Conservation (phyloP, 2,329 filamentous ascomycete genomes). For the Microcera coccophila region DNA sequence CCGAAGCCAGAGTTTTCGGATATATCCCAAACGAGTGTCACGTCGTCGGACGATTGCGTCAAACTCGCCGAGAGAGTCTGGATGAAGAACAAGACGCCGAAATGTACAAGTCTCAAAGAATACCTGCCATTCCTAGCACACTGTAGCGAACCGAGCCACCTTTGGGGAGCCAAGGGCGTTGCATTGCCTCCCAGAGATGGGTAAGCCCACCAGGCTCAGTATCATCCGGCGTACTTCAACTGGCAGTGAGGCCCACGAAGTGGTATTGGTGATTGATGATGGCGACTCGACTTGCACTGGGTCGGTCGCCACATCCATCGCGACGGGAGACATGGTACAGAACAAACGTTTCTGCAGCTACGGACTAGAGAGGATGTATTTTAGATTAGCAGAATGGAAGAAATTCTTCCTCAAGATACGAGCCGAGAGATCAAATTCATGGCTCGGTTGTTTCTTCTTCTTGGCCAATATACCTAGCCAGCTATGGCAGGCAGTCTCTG, state of each 20-base stretch:
- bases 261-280: slow-evolving; percentile 4
- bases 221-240: slow-evolving; percentile 8
- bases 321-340: slow-evolving; percentile 4
- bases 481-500: no score
- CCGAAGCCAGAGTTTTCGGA: slow-evolving; percentile 14
- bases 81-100: slow-evolving; percentile 13
- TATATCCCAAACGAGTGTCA: slow-evolving; percentile 13
- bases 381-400: slow-evolving; percentile 5
- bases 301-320: slow-evolving; percentile 5
- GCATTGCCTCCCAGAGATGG: slow-evolving; percentile 5
- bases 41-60: slow-evolving; percentile 6
- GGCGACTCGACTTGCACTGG: slow-evolving; percentile 4
- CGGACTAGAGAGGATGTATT: slow-evolving; percentile 2
- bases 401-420: slow-evolving; percentile 3
- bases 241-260: slow-evolving; percentile 11
- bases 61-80: slow-evolving; percentile 9
- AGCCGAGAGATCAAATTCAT: slow-evolving; percentile 1
- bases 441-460: slow-evolving; percentile 1
- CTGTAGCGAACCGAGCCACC: slow-evolving; percentile 10
- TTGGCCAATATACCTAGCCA: no score
- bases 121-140: slow-evolving; percentile 11
- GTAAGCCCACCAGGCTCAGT: slow-evolving; percentile 7
- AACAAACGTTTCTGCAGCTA: slow-evolving; percentile 1
- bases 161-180: slow-evolving; percentile 5
- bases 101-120: slow-evolving; percentile 13